phyloP scores from a whole-genome alignment of 148 eudicot species.

The Nepenthes gracilis region DNA sequence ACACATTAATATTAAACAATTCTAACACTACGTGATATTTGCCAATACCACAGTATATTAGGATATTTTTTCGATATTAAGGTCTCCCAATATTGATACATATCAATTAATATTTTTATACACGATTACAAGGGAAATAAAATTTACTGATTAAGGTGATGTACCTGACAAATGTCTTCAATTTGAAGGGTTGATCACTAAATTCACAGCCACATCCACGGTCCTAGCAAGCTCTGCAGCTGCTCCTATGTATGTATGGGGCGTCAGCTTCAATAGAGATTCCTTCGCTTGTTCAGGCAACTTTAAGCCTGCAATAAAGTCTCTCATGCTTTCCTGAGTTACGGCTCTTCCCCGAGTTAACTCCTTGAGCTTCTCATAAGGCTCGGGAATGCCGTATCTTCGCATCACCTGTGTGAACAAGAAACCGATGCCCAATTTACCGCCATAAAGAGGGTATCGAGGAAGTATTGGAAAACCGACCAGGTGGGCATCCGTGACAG shows the following conservation, averaged over 20 bases:
- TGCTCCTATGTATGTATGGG: slow-evolving; percentile 62
- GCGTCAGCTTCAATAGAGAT: slow-evolving; percentile 59
- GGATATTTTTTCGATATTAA: no score
- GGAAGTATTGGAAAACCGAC: no score
- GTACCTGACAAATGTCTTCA: no score
- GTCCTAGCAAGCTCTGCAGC: slow-evolving; percentile 47
- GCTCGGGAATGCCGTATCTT: slow-evolving; percentile 91
- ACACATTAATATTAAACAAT: no score
- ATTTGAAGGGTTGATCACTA: slow-evolving; percentile 7
- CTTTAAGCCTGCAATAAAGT: slow-evolving; percentile 62
- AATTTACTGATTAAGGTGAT: no score
- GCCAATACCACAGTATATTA: no score
- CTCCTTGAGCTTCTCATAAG: slow-evolving; percentile 87
- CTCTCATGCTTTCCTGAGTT: slow-evolving; percentile 56
- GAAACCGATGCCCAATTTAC: not conserved
- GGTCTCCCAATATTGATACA: no score
- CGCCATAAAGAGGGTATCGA: not conserved
- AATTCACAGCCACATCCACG: slow-evolving; percentile 22
- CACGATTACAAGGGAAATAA: no score
- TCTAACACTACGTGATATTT: no score
- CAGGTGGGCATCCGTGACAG: no score
- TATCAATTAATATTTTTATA: no score
- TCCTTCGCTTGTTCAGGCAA: slow-evolving; percentile 62
- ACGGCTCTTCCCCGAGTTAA: slow-evolving; percentile 82
- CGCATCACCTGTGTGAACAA: slow-evolving; percentile 63